phyloP scores from a whole-genome alignment of 306 rosid species.

The Astragalus glycyphyllos region DNA sequence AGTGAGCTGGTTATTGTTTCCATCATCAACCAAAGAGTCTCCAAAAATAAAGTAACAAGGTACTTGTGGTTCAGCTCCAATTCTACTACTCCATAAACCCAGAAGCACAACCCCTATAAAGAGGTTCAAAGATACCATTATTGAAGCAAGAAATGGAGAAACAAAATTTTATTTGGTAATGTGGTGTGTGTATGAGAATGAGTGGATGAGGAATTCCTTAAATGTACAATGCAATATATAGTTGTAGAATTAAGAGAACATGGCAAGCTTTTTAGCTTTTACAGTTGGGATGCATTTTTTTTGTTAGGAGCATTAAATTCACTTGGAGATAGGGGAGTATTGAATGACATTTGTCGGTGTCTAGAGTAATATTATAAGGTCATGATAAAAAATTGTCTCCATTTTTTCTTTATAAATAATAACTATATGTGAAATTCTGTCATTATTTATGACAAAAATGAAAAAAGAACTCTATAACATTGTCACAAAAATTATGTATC shows the following conservation, averaged over 20 bases:
- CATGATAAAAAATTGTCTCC: background rate
- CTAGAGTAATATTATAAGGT: background rate
- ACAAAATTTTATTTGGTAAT: background rate
- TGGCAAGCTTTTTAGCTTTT: constrained; percentile 39
- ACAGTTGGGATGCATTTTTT: constrained; percentile 51
- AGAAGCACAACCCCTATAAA: constrained; percentile 42
- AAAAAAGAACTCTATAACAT: no score
- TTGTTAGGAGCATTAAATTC: constrained; percentile 70
- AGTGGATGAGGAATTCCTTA: constrained; percentile 41
- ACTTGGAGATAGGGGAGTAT: constrained; percentile 60
- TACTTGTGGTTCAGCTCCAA: constrained; percentile 57
- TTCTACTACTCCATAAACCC: constrained; percentile 41
- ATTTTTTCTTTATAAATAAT: no score
- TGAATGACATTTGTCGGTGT: constrained; percentile 22
- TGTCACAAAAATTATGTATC: no score
- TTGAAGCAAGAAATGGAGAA: constrained; percentile 16
- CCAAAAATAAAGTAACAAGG: constrained; percentile 97
- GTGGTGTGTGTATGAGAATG: constrained; percentile 7
- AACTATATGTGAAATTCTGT: no score
- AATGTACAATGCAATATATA: constrained; percentile 39
- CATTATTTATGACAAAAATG: no score
- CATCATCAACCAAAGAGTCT: constrained; percentile 89
- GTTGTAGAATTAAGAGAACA: constrained; percentile 1
- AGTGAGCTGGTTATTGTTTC: constrained; percentile 78
- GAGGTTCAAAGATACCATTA: constrained; percentile 18